Evolutionary conservation across 805 yeast species (phyloP).

Genomic region (Ogataea allantospora): DNA sequence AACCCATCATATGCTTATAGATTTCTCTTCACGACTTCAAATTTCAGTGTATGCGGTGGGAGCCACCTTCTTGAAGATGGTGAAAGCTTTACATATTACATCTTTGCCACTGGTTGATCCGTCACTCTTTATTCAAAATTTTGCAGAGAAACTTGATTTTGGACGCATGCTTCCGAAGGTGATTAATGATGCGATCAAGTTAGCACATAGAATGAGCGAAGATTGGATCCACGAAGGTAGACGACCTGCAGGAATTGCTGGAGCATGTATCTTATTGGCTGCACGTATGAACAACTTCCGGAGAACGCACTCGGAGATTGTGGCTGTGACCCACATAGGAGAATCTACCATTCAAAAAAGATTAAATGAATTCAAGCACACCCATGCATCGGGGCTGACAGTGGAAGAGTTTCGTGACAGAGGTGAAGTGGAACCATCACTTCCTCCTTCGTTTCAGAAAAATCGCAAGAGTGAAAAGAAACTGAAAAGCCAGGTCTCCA

Average conservation of each 20-base stretch:
- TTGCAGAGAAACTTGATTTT: constrained; percentile 82
- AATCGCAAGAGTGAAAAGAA: constrained; percentile 52
- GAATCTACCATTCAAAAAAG: constrained; percentile 91
- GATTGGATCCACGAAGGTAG: constrained; percentile 98
- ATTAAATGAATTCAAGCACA: constrained; percentile 79
- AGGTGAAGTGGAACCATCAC: constrained; percentile 44
- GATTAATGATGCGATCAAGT: constrained; percentile 78
- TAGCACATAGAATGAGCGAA: constrained; percentile 86
- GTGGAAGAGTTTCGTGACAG: constrained; percentile 64
- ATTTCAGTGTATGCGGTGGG: constrained; percentile 94
- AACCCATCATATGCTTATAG: constrained; percentile 94
- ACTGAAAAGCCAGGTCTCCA: constrained; percentile 26
- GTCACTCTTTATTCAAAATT: constrained; percentile 87
- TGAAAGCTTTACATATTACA: constrained; percentile 76
- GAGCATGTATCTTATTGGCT: constrained; percentile 90
- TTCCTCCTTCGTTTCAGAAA: constrained; percentile 81
- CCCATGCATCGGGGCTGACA: constrained; percentile 71
- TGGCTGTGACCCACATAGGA: constrained; percentile 92
- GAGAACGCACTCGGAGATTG: constrained; percentile 89
- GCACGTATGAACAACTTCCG: constrained; percentile 96
- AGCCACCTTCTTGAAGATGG: constrained; percentile 91
- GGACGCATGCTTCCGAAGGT: constrained; percentile 74
- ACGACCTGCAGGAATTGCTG: constrained; percentile 98
- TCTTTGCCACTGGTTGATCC: constrained; percentile 90
- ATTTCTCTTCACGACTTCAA: constrained; percentile 85